Conservation (phyloP, 441 rosid genomes). For the Pelargonium australe region DNA sequence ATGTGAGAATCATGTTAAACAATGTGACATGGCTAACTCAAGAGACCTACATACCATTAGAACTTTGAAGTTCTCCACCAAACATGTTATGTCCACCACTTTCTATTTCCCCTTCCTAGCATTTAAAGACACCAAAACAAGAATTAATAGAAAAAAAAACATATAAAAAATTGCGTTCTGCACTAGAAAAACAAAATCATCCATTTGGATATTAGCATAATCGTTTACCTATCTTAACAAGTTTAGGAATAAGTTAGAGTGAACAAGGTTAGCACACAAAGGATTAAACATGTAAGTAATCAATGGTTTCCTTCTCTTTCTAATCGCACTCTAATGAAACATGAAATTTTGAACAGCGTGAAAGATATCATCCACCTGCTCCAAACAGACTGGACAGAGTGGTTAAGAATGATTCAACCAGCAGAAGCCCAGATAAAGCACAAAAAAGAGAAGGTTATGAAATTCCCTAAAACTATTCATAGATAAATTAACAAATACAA, state of each 20-base stretch:
- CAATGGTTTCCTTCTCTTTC: not conserved
- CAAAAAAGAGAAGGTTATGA: not conserved
- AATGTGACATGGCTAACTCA: too few relatives aligned
- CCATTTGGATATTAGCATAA: not conserved
- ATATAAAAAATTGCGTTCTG: not conserved
- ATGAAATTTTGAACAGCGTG: not conserved
- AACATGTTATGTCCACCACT: slow-evolving; percentile 18
- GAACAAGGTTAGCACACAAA: not conserved
- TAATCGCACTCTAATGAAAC: not conserved
- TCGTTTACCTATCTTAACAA: too few relatives aligned
- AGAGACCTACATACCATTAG: slow-evolving; percentile 25
- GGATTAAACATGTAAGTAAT: not conserved
- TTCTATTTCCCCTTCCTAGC: slow-evolving; percentile 48
- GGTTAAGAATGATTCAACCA: not conserved
- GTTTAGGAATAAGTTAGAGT: not conserved
- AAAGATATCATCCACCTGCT: not conserved
- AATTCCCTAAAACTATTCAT: not conserved
- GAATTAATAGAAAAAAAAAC: not conserved
- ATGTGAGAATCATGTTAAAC: not conserved
- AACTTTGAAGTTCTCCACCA: slow-evolving; percentile 25
- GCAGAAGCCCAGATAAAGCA: not conserved
- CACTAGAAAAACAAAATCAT: not conserved
- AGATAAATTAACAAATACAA: not conserved
- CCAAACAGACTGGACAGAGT: not conserved
- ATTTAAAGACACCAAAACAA: slow-evolving; percentile 12